A percentile compares a stretch with the other conserved stretches of the same genome.
Evolutionary conservation across 495 filamentous ascomycete genomes (phyloP).

Genomic region (Penicillium robsamsonii): DNA sequence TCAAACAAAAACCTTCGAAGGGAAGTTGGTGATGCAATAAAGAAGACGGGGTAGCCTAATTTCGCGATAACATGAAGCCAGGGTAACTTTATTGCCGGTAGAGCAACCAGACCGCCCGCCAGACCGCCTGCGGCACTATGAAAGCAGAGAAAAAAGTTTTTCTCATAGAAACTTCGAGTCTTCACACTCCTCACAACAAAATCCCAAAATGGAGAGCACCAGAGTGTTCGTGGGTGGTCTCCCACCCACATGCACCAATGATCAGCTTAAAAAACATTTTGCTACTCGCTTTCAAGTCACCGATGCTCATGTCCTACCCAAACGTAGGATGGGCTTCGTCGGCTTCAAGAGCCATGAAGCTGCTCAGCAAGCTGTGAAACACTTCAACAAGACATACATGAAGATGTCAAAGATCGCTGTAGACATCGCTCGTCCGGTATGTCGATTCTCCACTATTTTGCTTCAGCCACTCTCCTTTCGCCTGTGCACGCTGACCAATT

Average conservation of each 20-base stretch:
- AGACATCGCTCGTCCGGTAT: constrained; percentile 84
- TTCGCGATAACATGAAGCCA: constrained; percentile 16
- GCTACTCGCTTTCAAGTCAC: constrained; percentile 72
- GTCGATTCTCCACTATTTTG: constrained; percentile 26
- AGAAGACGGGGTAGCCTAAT: background rate
- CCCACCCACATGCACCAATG: constrained; percentile 67
- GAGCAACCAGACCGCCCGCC: constrained; percentile 13
- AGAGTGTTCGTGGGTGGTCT: constrained; percentile 89
- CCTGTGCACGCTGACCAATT: constrained; percentile 44
- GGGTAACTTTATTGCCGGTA: constrained; percentile 17
- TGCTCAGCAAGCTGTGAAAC: constrained; percentile 78
- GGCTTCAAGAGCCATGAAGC: constrained; percentile 84
- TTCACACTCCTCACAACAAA: constrained; percentile 23
- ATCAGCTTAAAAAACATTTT: constrained; percentile 88
- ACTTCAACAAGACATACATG: constrained; percentile 93
- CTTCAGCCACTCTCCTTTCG: constrained; percentile 19
- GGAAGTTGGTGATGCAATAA: constrained; percentile 1
- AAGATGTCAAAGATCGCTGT: constrained; percentile 94
- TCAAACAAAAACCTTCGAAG: background rate
- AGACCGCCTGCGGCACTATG: constrained; percentile 41
- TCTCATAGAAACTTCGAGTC: constrained; percentile 16
- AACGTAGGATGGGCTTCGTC: constrained; percentile 91
- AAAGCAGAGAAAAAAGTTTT: constrained; percentile 38
- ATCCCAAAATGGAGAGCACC: constrained; percentile 49
- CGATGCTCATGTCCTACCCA: constrained; percentile 84